Base-by-base conservation (phyloP, 768 basidiomycete species). In the Lactarius vividus region DNA sequence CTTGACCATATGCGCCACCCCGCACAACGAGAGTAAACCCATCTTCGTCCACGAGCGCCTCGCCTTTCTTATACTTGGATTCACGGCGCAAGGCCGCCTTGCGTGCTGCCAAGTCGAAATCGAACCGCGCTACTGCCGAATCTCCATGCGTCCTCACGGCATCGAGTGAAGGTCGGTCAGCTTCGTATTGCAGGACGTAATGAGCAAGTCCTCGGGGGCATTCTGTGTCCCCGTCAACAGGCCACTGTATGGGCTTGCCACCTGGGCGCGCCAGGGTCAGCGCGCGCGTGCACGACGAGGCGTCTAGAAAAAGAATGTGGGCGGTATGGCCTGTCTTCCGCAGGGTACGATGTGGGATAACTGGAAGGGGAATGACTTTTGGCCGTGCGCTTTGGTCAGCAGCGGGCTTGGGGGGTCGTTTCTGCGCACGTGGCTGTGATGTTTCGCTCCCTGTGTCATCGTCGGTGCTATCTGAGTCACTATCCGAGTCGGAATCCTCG, bases 1-100 rank as follows among this genome's bases (percentile, higher is more conserved):
- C 92, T 73, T 92, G 82, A 5, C 95, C 94, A 71, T 95, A 95
- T 26, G 89, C 88, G 15, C 95, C 95, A 5, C 94, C 92, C 42
- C 95, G 83, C n/a, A 89, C 91, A 40, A 98, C 95, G 15, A 98
- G 84, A 13, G 94, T 96, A 75, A 96, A 98, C 2, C 95, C 95
- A 67, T 98, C 95, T 66, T 91, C 94, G 74, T 98, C 95, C 52
- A 96, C 91, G 63, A 96, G 82, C 7, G 91, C 93, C 72, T 94
- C 93, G 26, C 92, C 92, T 73, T 92, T 92, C 70, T 79, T 82
- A 72, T 90, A 92, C 73, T 85, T 81, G 28, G 85, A 84, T 73
- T 83, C 82, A 69, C 84, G 85, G 59, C 65, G 64, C 55, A 69
- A 59, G 4, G 61, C 54, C 0, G 64, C 64, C 73, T 81, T 86